These are phyloP conservation scores for Penicillium sp. DNA, from an alignment of 2,329 filamentous ascomycete species.

Conservation along the genomic window DNA sequence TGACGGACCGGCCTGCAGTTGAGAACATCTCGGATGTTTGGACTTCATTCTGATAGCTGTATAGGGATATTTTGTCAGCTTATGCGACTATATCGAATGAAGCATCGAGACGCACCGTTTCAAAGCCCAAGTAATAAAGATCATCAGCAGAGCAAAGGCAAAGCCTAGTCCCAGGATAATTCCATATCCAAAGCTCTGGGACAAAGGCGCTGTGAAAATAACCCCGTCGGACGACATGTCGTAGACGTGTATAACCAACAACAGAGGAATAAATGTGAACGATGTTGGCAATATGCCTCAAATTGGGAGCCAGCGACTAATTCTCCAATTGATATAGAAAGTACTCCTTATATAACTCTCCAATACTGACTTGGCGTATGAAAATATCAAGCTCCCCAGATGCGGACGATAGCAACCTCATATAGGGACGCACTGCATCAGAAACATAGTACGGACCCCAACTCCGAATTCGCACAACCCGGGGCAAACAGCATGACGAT, in stretches of 20 bases:
- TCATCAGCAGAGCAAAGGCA: conserved; percentile 73
- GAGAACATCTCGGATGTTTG: conserved; percentile 93
- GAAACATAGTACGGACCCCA: background rate
- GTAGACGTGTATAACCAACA: background rate
- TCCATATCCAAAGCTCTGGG: conserved; percentile 72
- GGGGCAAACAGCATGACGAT: background rate
- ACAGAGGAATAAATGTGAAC: background rate
- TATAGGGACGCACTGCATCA: background rate
- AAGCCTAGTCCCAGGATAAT: conserved; percentile 73
- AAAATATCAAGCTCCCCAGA: background rate
- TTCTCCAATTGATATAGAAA: background rate
- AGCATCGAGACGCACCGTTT: conserved; percentile 50
- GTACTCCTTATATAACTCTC: background rate
- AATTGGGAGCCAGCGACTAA: background rate
- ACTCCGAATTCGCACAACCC: conserved; percentile 26
- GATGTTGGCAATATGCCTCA: background rate
- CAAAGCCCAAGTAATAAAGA: conserved; percentile 68
- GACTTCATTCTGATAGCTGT: conserved; percentile 65
- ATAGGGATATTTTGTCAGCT: background rate
- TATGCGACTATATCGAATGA: background rate
- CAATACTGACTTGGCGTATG: background rate
- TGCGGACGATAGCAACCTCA: background rate
- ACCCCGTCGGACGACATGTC: conserved; percentile 23
- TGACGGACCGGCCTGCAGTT: conserved; percentile 83
- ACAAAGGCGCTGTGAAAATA: conserved; percentile 36